These are phyloP conservation scores for Neofusicoccum parvum DNA, from an alignment of 2,329 filamentous ascomycete genomes.

Conservation along the genomic window DNA sequence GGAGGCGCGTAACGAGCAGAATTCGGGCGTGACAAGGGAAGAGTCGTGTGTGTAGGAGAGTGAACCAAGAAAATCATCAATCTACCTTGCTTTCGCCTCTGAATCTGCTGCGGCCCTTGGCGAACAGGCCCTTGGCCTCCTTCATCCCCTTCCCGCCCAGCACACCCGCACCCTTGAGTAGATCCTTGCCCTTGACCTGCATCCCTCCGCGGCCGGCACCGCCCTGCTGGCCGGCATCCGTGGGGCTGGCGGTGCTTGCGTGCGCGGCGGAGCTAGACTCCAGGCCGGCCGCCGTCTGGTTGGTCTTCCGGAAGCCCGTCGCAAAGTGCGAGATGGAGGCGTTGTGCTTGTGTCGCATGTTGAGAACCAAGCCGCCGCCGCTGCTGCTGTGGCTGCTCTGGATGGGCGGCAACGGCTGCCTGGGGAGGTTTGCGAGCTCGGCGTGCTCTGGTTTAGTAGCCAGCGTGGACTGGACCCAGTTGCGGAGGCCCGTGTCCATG, in stretches of 20 bases:
- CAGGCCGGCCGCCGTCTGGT: conserved; percentile 26
- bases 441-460: conserved; percentile 57
- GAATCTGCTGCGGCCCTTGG: conserved; percentile 86
- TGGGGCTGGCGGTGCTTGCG: conserved; percentile 29
- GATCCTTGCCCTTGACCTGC: conserved; percentile 83
- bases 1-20: neutral
- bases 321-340: conserved; percentile 40
- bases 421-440: conserved; percentile 50
- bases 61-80: conserved; percentile 58
- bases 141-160: conserved; percentile 71
- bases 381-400: conserved; percentile 21
- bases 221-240: conserved; percentile 20
- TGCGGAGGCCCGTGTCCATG: conserved; percentile 73
- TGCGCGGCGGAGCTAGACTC: conserved; percentile 33
- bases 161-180: conserved; percentile 79
- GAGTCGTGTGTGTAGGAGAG: conserved; percentile 23
- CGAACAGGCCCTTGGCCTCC: conserved; percentile 87
- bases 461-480: conserved; percentile 57
- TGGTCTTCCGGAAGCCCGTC: conserved; percentile 22
- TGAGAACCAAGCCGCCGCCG: conserved; percentile 9
- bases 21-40: conserved; percentile 2
- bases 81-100: conserved; percentile 81
- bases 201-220: conserved; percentile 48
- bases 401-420: conserved; percentile 36
- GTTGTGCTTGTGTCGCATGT: conserved; percentile 36